phyloP scores from a whole-genome alignment of 2,329 filamentous ascomycete genomes.

The Daldinia sp. region DNA sequence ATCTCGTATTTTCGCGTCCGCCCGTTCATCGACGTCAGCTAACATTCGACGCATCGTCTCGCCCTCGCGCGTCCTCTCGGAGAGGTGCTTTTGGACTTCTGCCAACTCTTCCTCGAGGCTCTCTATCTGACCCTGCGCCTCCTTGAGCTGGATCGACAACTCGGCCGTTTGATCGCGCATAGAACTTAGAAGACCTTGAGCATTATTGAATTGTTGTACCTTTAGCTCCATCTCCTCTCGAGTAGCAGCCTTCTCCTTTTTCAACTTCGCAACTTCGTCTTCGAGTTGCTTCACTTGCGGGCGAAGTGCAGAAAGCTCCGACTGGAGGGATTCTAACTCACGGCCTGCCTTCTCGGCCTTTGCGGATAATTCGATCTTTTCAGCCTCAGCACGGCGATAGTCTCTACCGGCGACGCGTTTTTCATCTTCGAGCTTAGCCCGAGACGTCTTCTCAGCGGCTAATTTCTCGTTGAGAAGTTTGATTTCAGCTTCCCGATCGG shows the following conservation, averaged over 20 bases:
- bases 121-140: conserved; percentile 83
- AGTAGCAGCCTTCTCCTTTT: conserved; percentile 73
- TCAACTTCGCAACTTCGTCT: conserved; percentile 75
- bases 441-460: conserved; percentile 76
- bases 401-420: conserved; percentile 80
- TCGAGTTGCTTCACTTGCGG: conserved; percentile 75
- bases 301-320: conserved; percentile 77
- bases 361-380: conserved; percentile 82
- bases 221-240: conserved; percentile 88
- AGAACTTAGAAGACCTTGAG: conserved; percentile 86
- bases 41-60: conserved; percentile 95
- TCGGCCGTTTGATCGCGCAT: conserved; percentile 95
- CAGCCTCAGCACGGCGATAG: conserved; percentile 79
- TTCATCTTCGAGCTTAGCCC: conserved; percentile 82
- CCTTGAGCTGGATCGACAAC: conserved; percentile 90
- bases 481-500: conserved; percentile 83
- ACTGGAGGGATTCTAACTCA: conserved; percentile 78
- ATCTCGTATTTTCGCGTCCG: conserved; percentile 85
- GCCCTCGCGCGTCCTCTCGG: conserved; percentile 88
- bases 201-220: conserved; percentile 84
- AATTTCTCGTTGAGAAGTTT: conserved; percentile 83
- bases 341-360: conserved; percentile 76
- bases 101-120: conserved; percentile 91
- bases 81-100: conserved; percentile 87
- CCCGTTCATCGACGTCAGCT: conserved; percentile 84